phyloP scores from a whole-genome alignment of 805 yeast genomes.

The Jamesozyma piceae region DNA sequence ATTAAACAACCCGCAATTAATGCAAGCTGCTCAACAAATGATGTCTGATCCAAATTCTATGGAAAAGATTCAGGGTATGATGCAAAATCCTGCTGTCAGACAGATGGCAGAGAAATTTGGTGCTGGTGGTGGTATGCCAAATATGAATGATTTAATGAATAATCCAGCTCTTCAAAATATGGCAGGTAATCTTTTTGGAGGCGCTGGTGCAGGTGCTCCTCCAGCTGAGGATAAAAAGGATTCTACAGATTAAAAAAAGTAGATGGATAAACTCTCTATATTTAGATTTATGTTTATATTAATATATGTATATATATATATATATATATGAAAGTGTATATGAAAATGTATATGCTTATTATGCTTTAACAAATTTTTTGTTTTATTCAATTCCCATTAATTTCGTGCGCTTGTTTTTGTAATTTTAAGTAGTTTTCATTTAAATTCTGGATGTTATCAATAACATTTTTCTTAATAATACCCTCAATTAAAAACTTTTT shows the following conservation, averaged over 20 bases:
- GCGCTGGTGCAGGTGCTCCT: slow-evolving; percentile 23
- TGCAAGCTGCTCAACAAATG: slow-evolving; percentile 80
- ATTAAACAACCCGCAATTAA: slow-evolving; percentile 84
- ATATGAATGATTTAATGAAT: slow-evolving; percentile 62
- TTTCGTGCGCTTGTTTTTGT: not conserved
- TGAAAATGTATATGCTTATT: not conserved
- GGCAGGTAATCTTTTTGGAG: slow-evolving; percentile 65
- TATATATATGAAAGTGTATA: not conserved
- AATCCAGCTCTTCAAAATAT: slow-evolving; percentile 68
- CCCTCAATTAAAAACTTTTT: slow-evolving; percentile 29
- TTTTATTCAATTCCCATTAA: not conserved
- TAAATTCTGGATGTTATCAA: not conserved
- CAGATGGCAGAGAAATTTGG: slow-evolving; percentile 78
- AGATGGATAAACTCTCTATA: not conserved
- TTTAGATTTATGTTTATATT: not conserved
- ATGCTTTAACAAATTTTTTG: not conserved
- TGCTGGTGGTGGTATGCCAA: slow-evolving; percentile 56
- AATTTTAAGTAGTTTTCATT: not conserved
- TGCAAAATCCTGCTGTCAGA: slow-evolving; percentile 72
- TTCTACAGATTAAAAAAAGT: not conserved
- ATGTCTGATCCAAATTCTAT: slow-evolving; percentile 80
- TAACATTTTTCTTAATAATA: slow-evolving; percentile 7
- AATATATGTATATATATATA: not conserved
- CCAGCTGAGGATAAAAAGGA: slow-evolving; percentile 1
- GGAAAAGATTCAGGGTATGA: slow-evolving; percentile 52